These are phyloP conservation scores for Bipolaris cookei DNA, from an alignment of 2,329 filamentous ascomycete species.

Conservation along the genomic window DNA sequence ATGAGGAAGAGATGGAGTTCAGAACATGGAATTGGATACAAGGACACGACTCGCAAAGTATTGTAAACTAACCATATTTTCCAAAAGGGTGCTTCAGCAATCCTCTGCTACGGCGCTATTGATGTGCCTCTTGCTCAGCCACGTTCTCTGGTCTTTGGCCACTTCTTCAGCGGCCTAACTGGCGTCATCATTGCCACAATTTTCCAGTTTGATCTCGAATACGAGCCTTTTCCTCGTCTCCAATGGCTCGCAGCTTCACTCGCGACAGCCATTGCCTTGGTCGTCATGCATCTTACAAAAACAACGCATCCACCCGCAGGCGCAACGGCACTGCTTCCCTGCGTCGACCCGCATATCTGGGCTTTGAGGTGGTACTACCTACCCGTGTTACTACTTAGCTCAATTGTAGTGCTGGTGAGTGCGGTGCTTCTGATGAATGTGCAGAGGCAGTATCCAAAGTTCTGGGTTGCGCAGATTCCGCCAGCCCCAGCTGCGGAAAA, in stretches of 20 bases:
- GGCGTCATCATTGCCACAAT: constrained; percentile 54
- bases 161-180: constrained; percentile 52
- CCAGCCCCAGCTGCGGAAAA: constrained; percentile 27
- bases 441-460: constrained; percentile 54
- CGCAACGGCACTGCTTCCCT: constrained; percentile 55
- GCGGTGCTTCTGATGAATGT: constrained; percentile 55
- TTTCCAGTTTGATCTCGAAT: constrained; percentile 49
- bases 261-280: constrained; percentile 51
- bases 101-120: constrained; percentile 56
- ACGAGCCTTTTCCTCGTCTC: constrained; percentile 34
- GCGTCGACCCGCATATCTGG: constrained; percentile 48
- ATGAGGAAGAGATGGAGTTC: neutral
- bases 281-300: constrained; percentile 56
- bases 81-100: constrained; percentile 52
- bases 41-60: neutral
- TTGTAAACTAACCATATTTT: neutral
- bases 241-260: constrained; percentile 54
- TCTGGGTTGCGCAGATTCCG: constrained; percentile 53
- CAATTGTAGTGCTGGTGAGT: constrained; percentile 48
- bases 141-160: constrained; percentile 53
- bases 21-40: neutral
- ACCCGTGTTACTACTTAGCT: constrained; percentile 51
- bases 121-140: constrained; percentile 55
- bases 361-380: constrained; percentile 53
- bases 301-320: constrained; percentile 57